Base-by-base conservation (phyloP, 352 stramenopile genomes). In the Thraustochytrium sp. region DNA sequence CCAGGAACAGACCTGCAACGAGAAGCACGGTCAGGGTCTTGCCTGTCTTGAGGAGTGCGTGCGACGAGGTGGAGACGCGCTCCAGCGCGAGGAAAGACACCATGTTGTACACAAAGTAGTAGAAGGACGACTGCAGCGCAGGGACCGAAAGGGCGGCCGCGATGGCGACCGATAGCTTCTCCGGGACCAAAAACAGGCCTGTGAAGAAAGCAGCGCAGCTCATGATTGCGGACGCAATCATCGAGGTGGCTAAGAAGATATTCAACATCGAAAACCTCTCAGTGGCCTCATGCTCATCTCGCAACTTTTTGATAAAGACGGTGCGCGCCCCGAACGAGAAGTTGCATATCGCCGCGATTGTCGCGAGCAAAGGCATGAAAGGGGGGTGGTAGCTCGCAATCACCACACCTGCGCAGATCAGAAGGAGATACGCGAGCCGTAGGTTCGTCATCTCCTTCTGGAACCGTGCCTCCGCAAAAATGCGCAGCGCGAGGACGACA, bases 101-200 rank as follows among this genome's bases (percentile, higher is more conserved):
- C 26, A 77, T 16, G 29, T 77, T 77, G 64, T 77, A 77, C 64
- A 77, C 48, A 74, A 77, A 77, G 64, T 77, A 77, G 64, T 29
- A 77, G 5, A 77, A 4, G 13, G 64, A 54, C 23, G 64, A 77
- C 16, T 29, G 13, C 64, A 62, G 64, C 29, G 42, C 64, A 61
- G 42, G 16, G 38, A 5, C n/a, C 8, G 42, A 54, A 29, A 31
- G 23, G 23, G 48, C n/a, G 4, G 21, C 31, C 16, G 48, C 21
- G 9, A 77, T 5, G 31, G 42, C 64, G 42, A 36, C 21, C 42
- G n/a, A 74, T 36, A 44, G 13, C 23, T 62, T 16, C 42, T 26
- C n/a, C 40, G 63, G 48, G 63, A 9, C 36, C 42, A 21, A 77
- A 26, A 26, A 36, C 64, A 5, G 31, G 5, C 4, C 9, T 26